Base-by-base conservation (phyloP, 1,284 basidiomycete species). In the Cronartium ribicola region DNA sequence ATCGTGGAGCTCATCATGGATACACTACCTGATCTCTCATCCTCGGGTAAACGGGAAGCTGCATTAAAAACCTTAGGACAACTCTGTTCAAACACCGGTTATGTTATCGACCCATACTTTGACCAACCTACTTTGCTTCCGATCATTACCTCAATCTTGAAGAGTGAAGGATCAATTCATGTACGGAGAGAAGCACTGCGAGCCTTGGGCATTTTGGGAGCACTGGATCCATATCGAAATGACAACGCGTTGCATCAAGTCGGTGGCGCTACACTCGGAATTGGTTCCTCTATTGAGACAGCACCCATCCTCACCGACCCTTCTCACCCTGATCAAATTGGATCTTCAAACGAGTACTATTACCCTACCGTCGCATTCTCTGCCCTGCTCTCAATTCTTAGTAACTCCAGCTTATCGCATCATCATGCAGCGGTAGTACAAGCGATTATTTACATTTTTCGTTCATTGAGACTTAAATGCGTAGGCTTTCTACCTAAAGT, bases 381-480 rank as follows among this genome's bases (percentile, higher is more conserved):
- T 62, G 88, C 93, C 1, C 85, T 99, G 29, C 86, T 98, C 62
- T 87, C 87, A 67, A 92, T 98, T 71, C 83, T 99, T 77, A 91
- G 90, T 80, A 96, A 98, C 79, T 88, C 91, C 73, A 89, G 92
- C 5, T 84, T 95, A 77, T 89, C 86, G 79, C 88, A 85, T 76
- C 89, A 94, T 79, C 94, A 98, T 79, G 92, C 89, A 43, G 83
- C 83, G 61, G 95, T 95, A 75, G 95, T 98, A 77, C 94, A 98
- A 81, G 94, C 95, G 1, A 91, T 99, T 79, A 98, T 98, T 92
- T 92, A 94, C 76, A 98, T 99, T 77, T 98, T 98, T 86, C 94
- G 95, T 82, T 98, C 94, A 0, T 94, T 98, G 81, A 92, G 96
- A 7, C 84, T 98, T 79, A 94, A 94, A 84, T 98, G 94, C 81